phyloP scores from a whole-genome alignment of 495 filamentous ascomycete species.

The Aspergillus biplanus region DNA sequence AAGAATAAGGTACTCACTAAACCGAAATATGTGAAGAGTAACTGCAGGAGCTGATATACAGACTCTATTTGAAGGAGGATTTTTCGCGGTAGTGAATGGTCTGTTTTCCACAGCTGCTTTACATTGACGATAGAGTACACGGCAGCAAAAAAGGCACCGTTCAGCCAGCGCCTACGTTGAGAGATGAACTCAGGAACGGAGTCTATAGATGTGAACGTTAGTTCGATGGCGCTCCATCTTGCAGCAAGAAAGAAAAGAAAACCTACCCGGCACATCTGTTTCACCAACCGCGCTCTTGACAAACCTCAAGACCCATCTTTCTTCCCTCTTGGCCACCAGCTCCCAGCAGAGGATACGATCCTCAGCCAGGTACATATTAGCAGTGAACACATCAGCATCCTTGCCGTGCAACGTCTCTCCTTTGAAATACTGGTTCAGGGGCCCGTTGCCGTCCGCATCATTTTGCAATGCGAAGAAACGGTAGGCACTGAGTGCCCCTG shows the following conservation, averaged over 20 bases:
- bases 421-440: constrained; percentile 98
- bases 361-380: constrained; percentile 99
- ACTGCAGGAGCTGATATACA: constrained; percentile 87
- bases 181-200: constrained; percentile 86
- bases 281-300: constrained; percentile 95
- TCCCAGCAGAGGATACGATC: constrained; percentile 99
- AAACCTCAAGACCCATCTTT: constrained; percentile 97
- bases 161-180: constrained; percentile 93
- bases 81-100: constrained; percentile 88
- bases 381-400: constrained; percentile 97
- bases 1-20: constrained; percentile 53
- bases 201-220: constrained; percentile 29
- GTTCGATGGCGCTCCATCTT: not conserved
- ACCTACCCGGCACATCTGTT: constrained; percentile 91
- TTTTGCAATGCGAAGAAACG: constrained; percentile 97
- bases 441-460: constrained; percentile 92
- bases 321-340: constrained; percentile 91
- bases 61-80: constrained; percentile 94
- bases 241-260: not conserved
- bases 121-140: constrained; percentile 97
- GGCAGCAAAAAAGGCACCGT: constrained; percentile 98
- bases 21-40: constrained; percentile 97
- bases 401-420: constrained; percentile 96
- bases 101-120: constrained; percentile 88
- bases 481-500: constrained; percentile 93